phyloP scores from a whole-genome alignment of 2,329 filamentous ascomycete species.

The Hirsutella rhossiliensis region DNA sequence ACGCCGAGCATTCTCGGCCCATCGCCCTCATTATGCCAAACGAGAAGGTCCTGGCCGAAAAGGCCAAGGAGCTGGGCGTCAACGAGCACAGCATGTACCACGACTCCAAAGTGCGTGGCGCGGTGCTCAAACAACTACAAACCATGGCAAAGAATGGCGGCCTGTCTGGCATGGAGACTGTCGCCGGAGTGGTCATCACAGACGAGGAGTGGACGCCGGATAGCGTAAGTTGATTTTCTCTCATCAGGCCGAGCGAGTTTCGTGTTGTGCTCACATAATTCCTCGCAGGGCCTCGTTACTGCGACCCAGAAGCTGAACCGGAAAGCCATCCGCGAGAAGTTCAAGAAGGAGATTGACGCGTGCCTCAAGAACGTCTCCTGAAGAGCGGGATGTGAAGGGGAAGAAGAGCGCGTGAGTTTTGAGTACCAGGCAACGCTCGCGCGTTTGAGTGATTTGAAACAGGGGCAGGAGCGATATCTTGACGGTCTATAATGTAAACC shows the following conservation, averaged over 20 bases:
- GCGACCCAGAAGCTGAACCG: slow-evolving; percentile 52
- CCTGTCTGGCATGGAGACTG: slow-evolving; percentile 58
- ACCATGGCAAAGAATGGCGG: slow-evolving; percentile 52
- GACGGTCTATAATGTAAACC: background rate
- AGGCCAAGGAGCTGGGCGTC: slow-evolving; percentile 50
- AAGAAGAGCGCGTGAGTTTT: background rate
- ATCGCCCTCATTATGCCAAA: slow-evolving; percentile 68
- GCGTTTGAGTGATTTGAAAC: background rate
- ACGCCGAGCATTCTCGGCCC: slow-evolving; percentile 61
- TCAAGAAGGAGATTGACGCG: slow-evolving; percentile 37
- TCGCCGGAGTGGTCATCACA: slow-evolving; percentile 64
- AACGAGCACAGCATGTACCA: slow-evolving; percentile 55
- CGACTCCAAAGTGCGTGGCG: slow-evolving; percentile 49
- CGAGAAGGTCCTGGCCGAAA: slow-evolving; percentile 48
- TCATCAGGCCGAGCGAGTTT: background rate
- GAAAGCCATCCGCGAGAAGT: slow-evolving; percentile 35
- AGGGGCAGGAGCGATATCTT: background rate
- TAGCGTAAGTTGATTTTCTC: slow-evolving; percentile 48
- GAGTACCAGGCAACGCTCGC: background rate
- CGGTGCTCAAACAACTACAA: slow-evolving; percentile 57
- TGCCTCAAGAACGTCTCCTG: slow-evolving; percentile 19
- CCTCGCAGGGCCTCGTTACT: slow-evolving; percentile 40
- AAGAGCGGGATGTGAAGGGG: background rate
- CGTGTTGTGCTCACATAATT: background rate
- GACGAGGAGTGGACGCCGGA: slow-evolving; percentile 83